A percentile compares a stretch with the other conserved stretches of the same genome.
Evolutionary conservation across 2,329 filamentous ascomycete species (phyloP).

Genomic region (Aspergillus sp.): DNA sequence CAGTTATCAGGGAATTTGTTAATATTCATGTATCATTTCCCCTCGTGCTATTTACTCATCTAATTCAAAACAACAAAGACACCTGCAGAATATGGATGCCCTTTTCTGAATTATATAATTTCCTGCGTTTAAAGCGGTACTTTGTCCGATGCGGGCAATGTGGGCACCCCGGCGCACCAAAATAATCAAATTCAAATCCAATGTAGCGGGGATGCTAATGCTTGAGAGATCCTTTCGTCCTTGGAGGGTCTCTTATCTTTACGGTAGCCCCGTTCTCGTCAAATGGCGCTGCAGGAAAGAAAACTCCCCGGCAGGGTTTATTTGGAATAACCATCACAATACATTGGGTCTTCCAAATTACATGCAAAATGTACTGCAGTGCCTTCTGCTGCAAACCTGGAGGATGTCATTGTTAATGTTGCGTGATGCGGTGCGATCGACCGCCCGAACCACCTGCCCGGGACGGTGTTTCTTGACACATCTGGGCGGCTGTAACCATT

Average conservation of each 20-base stretch:
- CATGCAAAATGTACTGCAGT: neutral
- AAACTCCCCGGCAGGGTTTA: constrained; percentile 12
- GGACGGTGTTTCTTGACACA: constrained; percentile 4
- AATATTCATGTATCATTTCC: neutral
- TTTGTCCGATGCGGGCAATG: neutral
- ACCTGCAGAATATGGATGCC: neutral
- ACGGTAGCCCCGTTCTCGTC: constrained; percentile 7
- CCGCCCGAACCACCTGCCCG: constrained; percentile 15
- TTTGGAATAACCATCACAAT: neutral
- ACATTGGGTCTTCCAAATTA: neutral
- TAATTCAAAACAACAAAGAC: neutral
- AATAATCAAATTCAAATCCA: neutral
- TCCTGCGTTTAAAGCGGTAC: neutral
- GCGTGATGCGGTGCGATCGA: constrained; percentile 2
- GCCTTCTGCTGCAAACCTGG: neutral
- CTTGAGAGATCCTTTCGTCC: neutral
- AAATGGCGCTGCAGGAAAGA: constrained; percentile 13
- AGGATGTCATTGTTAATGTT: neutral
- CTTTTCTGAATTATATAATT: neutral
- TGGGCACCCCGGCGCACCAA: no score
- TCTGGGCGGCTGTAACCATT: neutral
- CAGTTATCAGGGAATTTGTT: neutral
- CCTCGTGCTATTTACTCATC: neutral
- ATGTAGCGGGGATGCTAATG: constrained; percentile 1
- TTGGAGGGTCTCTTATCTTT: neutral